Evolutionary conservation across 2,329 filamentous ascomycete species (phyloP).

Genomic region (Sporothrix inflata): DNA sequence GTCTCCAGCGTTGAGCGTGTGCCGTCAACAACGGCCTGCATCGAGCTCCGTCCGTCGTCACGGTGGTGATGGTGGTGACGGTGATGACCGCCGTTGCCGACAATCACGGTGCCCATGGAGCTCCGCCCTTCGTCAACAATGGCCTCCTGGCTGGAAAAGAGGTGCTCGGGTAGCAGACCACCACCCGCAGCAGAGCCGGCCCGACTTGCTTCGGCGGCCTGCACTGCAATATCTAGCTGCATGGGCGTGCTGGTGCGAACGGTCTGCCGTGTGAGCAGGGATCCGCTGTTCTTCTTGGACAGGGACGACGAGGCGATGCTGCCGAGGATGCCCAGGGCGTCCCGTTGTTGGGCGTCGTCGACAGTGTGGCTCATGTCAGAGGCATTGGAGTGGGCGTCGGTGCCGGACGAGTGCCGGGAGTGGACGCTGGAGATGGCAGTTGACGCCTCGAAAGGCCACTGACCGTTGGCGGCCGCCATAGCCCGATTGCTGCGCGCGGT

Average conservation of each 20-base stretch:
- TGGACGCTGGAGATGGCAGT: conserved; percentile 31
- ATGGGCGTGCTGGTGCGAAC: conserved; percentile 25
- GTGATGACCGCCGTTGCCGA: background rate
- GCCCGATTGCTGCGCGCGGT: background rate
- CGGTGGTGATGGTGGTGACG: background rate
- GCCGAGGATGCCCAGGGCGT: conserved; percentile 28
- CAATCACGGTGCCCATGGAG: background rate
- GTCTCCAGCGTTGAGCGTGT: conserved; percentile 20
- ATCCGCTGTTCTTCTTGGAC: conserved; percentile 18
- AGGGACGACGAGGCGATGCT: conserved; percentile 19
- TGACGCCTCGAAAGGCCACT: conserved; percentile 34
- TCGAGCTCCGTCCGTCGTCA: background rate
- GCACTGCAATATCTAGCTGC: conserved; percentile 19
- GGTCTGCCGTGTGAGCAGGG: conserved; percentile 20
- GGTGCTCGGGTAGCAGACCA: background rate
- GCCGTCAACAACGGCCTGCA: conserved; percentile 18
- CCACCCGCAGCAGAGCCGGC: background rate
- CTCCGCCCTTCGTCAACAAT: conserved; percentile 26
- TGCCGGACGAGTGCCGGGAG: conserved; percentile 4
- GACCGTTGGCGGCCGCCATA: background rate
- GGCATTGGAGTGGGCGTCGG: background rate
- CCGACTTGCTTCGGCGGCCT: background rate
- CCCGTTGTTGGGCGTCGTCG: background rate
- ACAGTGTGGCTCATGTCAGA: conserved; percentile 12
- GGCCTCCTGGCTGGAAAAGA: conserved; percentile 29